Evolutionary conservation across 208 protist species (phyloP), one percentile per base, ranked within the genome.

Genomic region (Crithidia thermophila): DNA sequence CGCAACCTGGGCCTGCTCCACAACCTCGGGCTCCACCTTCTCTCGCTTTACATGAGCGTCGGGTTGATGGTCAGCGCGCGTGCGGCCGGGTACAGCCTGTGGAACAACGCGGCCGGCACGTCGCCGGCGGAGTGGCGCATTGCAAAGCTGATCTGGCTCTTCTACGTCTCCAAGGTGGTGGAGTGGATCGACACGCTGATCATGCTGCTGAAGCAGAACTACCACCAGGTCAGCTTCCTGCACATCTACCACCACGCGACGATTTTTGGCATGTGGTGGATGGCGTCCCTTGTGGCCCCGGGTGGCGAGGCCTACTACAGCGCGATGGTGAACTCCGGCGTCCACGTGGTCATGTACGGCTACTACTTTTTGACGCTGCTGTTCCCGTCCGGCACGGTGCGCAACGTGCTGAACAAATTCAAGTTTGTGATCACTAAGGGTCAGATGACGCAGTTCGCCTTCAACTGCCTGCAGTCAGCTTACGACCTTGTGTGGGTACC

Each of bases 261-360:
- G 11, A 82, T 94, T 47, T 91, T 82, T 63, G 72, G 78, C 20
- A 83, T 94, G 55, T 94, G 85, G 85, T 91, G 73, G 60, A 33
- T 91, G n/a, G 82, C 75, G 30, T 79, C 66, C 39, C 60, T 58
- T 37, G 61, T 50, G 23, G 88, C 77, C 3, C 82, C 85, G 16
- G 81, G 70, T n/a, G 88, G 88, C 14, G 88, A 94, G 71, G 79
- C 81, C 36, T 94, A 92, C 75, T 92, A 85, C 79, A 87, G 81
- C 62, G 83, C 88, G 31, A 87, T 89, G 77, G 78, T 90, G 28
- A 94, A 94, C 81, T 87, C 81, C 13, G 69, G 68, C 28, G 63
- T 94, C n/a, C 88, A 91, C 60, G 84, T 94, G 18, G 63, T 90
- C 52, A 94, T 94, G 88, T 94, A 92, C 74, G 76, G 78, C 39